A percentile compares a stretch with the other conserved stretches of the same genome.
Evolutionary conservation across 257 asterid genomes (phyloP).

Genomic region (Rauvolfia tetraphylla): DNA sequence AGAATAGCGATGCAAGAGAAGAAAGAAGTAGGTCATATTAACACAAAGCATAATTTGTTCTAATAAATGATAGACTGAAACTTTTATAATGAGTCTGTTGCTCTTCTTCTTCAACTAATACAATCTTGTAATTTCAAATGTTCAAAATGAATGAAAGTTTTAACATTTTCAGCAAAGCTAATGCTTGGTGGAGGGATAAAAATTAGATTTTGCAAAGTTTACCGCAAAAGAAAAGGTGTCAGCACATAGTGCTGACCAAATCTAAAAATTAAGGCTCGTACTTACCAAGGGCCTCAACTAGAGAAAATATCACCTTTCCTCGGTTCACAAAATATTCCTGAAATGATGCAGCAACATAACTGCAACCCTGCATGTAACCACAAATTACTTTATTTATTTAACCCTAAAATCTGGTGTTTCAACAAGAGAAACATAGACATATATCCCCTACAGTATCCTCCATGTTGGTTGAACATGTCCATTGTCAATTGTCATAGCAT

Average conservation of each 20-base stretch:
- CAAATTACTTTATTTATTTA: conserved; percentile 13
- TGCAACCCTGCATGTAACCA: conserved; percentile 59
- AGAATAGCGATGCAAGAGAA: not conserved
- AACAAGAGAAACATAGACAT: not conserved
- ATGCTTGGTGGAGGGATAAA: not conserved
- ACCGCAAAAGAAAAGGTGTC: not conserved
- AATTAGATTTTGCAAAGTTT: not conserved
- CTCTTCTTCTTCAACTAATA: not conserved
- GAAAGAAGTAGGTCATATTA: not conserved
- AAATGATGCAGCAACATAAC: conserved; percentile 51
- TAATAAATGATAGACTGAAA: not conserved
- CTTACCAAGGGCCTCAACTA: conserved; percentile 89
- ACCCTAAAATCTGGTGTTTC: not conserved
- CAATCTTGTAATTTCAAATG: not conserved
- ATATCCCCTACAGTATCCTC: not conserved
- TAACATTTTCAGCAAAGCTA: not conserved
- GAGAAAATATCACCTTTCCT: conserved; percentile 55
- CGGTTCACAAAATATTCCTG: conserved; percentile 55
- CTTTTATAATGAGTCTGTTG: not conserved
- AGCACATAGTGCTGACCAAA: not conserved
- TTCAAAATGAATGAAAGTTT: not conserved
- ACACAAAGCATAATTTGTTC: not conserved
- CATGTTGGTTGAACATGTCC: not conserved
- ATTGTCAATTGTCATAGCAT: not conserved
- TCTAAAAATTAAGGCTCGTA: not conserved